Conservation (phyloP, 176 grass and related monocot species). For the Carex cristatella region DNA sequence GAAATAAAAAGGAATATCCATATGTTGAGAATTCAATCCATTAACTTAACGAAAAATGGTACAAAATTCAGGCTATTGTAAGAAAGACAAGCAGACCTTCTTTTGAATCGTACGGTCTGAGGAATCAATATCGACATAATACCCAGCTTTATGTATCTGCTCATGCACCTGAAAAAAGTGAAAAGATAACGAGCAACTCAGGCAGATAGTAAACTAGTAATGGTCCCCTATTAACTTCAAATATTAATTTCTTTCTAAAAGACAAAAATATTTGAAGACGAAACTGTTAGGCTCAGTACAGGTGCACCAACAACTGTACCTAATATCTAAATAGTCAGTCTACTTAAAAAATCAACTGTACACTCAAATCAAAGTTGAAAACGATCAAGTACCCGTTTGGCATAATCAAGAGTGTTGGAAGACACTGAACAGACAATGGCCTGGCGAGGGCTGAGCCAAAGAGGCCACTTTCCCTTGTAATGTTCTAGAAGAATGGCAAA, state of each 20-base stretch:
- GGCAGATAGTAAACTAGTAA: neutral
- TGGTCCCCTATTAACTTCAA: neutral
- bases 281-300: neutral
- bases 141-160: conserved; percentile 62
- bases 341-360: neutral
- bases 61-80: neutral
- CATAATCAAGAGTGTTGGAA: conserved; percentile 58
- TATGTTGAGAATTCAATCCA: conserved; percentile 11
- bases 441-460: conserved; percentile 97
- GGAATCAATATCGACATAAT: conserved; percentile 67
- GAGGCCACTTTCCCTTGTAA: conserved; percentile 98
- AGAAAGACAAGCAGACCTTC: conserved; percentile 48
- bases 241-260: neutral
- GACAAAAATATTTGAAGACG: neutral
- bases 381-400: conserved; percentile 53
- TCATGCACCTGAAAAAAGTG: conserved; percentile 48
- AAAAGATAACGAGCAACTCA: neutral
- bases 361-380: conserved; percentile 16
- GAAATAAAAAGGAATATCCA: conserved; percentile 14
- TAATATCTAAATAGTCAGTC: neutral
- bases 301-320: neutral
- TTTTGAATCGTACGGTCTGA: conserved; percentile 96
- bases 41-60: neutral
- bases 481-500: conserved; percentile 97
- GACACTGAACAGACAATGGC: conserved; percentile 86